A percentile compares a stretch with the other conserved stretches of the same genome.
Conservation (phyloP, 768 basidiomycete species). For the Hericium erinaceus region DNA sequence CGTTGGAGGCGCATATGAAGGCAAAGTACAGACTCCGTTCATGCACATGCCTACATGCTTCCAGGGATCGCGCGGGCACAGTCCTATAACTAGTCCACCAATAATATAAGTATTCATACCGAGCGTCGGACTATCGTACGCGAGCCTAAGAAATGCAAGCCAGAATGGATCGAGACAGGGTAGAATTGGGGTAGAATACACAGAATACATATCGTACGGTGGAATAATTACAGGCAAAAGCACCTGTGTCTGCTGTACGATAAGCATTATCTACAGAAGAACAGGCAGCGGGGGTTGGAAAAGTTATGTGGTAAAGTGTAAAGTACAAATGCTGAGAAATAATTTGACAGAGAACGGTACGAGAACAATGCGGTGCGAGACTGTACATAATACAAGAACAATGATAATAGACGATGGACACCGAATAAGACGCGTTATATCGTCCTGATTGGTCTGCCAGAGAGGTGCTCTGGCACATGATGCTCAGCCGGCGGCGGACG, state of each 20-base stretch:
- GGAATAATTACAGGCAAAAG: not conserved
- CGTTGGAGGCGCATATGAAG: not conserved
- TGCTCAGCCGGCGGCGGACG: slow-evolving; percentile 14
- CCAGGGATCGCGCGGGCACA: too few species aligned
- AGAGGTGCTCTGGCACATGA: slow-evolving; percentile 25
- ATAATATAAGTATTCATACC: too few species aligned
- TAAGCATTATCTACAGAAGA: not conserved
- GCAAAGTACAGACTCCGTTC: too few species aligned
- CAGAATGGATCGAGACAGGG: too few species aligned
- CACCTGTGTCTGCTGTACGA: not conserved
- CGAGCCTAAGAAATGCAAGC: too few species aligned
- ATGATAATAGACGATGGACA: not conserved
- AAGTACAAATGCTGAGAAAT: slow-evolving; percentile 1
- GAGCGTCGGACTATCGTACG: too few species aligned
- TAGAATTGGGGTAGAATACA: not conserved
- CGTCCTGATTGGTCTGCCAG: slow-evolving; percentile 33
- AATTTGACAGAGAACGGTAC: slow-evolving; percentile 9
- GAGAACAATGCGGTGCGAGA: slow-evolving; percentile 2
- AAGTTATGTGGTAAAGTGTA: slow-evolving; percentile 2
- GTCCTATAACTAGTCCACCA: too few species aligned
- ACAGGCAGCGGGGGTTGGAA: not conserved
- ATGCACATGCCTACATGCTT: too few species aligned
- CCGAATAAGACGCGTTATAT: not conserved
- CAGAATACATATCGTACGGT: not conserved
- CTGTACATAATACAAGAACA: slow-evolving; percentile 5